Evolutionary conservation across 2,329 filamentous ascomycete species (phyloP), one percentile per base, ranked within the genome.

Genomic region (Tolypocladium endophyticum): DNA sequence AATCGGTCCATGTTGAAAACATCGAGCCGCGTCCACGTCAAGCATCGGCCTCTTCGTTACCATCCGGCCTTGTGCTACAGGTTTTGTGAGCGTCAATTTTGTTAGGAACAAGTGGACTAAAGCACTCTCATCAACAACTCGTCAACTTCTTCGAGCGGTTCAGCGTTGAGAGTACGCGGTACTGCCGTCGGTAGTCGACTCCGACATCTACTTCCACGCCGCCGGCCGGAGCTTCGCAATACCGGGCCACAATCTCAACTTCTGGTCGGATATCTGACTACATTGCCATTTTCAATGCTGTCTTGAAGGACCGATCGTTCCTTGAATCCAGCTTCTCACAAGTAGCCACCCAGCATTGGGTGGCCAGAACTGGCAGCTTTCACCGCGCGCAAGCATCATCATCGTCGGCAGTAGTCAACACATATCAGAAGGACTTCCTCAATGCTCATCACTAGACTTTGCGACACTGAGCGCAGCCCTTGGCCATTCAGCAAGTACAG

Each of bases 361-460:
- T 20, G 28, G 50, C 11, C 30, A 7, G 30, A 14, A 18, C n/a
- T 30, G 33, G 41, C 41, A 25, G 30, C 41, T 25, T 28, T 57
- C 18, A 43, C 56, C 36, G 38, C 30, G 20, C n/a, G 16, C 35
- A 45, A 54, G 50, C 58, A 43, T 35, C 38, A 20, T 59, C 53
- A 36, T 39, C 54, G 25, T 45, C 36, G 23, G 14, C 35, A 33
- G 18, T 35, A 30, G 3, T 50, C 33, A 41, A 30, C 18, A 11
- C 28, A 39, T 55, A 38, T 45, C 28, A 7, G 23, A 55, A 50
- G 14, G 33, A 54, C 33, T 35, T 72, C 76, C 72, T 76, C 75
- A 80, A 81, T 84, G 81, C 79, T 83, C 70, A 79, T 80, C 75
- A 78, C 80, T 68, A 79, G 80, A 73, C 77, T 78, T 69, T 73